These are phyloP conservation scores for Lumnitzera littorea DNA, from an alignment of 345 rosid species.

Conservation along the genomic window DNA sequence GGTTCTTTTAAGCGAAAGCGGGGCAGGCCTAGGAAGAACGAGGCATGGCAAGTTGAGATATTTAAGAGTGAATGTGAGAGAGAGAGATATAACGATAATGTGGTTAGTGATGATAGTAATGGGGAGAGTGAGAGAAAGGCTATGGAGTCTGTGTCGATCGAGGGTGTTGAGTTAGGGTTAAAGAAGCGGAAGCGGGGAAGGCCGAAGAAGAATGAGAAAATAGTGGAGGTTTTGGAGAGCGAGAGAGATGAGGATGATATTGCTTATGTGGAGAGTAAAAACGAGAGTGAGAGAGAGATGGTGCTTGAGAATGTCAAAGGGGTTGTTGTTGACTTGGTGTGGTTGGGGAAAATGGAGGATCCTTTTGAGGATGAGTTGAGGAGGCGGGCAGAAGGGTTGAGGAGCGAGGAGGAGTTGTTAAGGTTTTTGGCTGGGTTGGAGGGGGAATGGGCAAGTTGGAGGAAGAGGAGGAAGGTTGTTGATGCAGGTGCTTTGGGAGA, in stretches of 20 bases:
- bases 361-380: constrained; percentile 50
- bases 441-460: constrained; percentile 60
- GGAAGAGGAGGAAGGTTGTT: constrained; percentile 60
- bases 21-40: constrained; percentile 53
- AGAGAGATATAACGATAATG: background rate
- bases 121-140: too few relatives aligned
- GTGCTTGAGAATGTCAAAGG: constrained; percentile 14
- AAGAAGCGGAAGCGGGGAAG: constrained; percentile 58
- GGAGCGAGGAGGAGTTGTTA: constrained; percentile 34
- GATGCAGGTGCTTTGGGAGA: constrained; percentile 46
- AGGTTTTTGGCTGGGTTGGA: constrained; percentile 43
- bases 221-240: constrained; percentile 9
- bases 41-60: constrained; percentile 4
- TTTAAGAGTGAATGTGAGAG: constrained; percentile 15
- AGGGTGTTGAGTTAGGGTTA: constrained; percentile 7
- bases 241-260: constrained; percentile 15
- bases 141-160: constrained; percentile 1
- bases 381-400: constrained; percentile 42
- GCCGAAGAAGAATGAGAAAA: constrained; percentile 38
- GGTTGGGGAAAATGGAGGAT: constrained; percentile 28
- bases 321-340: constrained; percentile 21
- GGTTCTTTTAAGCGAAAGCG: constrained; percentile 39
- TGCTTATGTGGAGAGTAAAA: constrained; percentile 8
- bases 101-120: too few relatives aligned
- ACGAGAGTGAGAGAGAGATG: constrained; percentile 3